These are phyloP conservation scores for Purshia tridentata DNA, from an alignment of 306 rosid genomes.

Conservation along the genomic window DNA sequence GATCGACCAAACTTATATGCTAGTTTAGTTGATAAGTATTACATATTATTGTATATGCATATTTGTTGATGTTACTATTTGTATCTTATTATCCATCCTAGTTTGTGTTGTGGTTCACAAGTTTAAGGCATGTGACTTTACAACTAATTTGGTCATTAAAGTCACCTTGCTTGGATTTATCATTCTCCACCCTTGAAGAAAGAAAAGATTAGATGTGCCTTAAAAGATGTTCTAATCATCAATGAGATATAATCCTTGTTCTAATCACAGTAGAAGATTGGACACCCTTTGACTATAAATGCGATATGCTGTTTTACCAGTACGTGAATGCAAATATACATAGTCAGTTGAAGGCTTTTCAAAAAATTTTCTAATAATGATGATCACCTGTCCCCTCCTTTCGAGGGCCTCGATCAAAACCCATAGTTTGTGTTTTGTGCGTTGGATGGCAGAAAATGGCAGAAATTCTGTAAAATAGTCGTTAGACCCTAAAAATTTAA, in stretches of 20 bases:
- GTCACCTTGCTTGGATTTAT: not conserved
- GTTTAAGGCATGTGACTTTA: not conserved
- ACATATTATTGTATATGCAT: too few species aligned
- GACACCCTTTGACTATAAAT: not conserved
- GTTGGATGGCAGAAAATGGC: not conserved
- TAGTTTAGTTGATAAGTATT: not conserved
- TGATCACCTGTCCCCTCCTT: conserved; percentile 17
- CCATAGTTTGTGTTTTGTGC: not conserved
- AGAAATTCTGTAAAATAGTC: not conserved
- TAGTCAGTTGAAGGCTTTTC: too few species aligned
- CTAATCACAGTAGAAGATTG: not conserved
- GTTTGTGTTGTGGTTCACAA: not conserved
- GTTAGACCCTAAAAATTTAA: too few species aligned
- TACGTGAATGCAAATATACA: too few species aligned
- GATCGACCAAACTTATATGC: not conserved
- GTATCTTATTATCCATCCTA: not conserved
- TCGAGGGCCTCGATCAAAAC: conserved; percentile 28
- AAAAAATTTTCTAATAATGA: not conserved
- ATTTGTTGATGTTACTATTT: not conserved
- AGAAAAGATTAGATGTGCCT: too few species aligned
- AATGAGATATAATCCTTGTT: too few species aligned
- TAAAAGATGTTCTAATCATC: too few species aligned
- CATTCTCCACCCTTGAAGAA: too few species aligned
- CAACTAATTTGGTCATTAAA: not conserved
- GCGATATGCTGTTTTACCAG: too few species aligned